These are phyloP conservation scores for Pichia sp. DNA, from an alignment of 1,139 yeast genomes.

Conservation along the genomic window DNA sequence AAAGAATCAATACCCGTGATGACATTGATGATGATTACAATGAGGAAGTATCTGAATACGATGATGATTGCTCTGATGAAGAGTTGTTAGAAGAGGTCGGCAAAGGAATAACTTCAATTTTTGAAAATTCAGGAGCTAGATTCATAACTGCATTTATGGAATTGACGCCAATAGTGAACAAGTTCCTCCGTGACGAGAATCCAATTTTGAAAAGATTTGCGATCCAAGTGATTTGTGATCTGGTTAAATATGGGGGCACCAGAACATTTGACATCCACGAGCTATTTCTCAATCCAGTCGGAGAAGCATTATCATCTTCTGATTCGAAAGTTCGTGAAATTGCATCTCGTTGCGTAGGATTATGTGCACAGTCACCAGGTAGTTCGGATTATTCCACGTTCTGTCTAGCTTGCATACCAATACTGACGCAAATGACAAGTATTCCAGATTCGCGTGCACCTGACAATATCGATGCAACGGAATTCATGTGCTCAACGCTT, in stretches of 20 bases:
- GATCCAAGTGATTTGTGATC: constrained; percentile 72
- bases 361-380: constrained; percentile 70
- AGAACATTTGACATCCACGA: constrained; percentile 63
- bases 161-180: constrained; percentile 48
- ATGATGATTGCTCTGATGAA: constrained; percentile 85
- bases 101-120: constrained; percentile 69
- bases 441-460: constrained; percentile 85
- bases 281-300: constrained; percentile 57
- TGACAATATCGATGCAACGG: constrained; percentile 83
- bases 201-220: constrained; percentile 73
- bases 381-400: constrained; percentile 61
- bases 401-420: constrained; percentile 65
- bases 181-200: constrained; percentile 61
- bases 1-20: constrained; percentile 68
- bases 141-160: constrained; percentile 66
- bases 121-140: constrained; percentile 56
- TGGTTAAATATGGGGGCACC: constrained; percentile 75
- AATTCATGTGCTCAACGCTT: constrained; percentile 76
- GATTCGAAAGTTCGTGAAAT: constrained; percentile 83
- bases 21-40: constrained; percentile 70
- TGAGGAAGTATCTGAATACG: constrained; percentile 74
- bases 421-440: constrained; percentile 67
- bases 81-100: constrained; percentile 82
- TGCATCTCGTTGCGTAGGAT: constrained; percentile 80
- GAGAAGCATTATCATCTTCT: constrained; percentile 59